Conservation (phyloP, 1,284 basidiomycete species). For the Marasmius sp. region DNA sequence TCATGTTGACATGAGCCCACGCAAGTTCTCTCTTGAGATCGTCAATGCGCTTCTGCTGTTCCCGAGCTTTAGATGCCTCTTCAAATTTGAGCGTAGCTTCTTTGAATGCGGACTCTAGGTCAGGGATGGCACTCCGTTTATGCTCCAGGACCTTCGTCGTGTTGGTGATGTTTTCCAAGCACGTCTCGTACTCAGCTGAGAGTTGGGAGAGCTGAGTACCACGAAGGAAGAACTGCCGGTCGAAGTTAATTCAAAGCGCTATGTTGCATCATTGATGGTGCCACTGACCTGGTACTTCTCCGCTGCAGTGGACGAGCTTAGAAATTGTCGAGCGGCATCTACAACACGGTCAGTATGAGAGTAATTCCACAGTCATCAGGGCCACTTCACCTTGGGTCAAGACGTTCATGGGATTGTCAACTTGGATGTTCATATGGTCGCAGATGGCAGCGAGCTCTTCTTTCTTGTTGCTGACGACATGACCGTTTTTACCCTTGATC, state of each 20-base stretch:
- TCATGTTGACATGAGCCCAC: constrained; percentile 85
- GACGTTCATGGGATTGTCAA: constrained; percentile 96
- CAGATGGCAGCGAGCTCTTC: constrained; percentile 86
- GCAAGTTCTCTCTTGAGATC: constrained; percentile 81
- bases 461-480: constrained; percentile 75
- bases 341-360: neutral
- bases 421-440: constrained; percentile 94
- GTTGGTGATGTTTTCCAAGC: constrained; percentile 69
- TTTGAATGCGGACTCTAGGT: constrained; percentile 60
- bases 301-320: constrained; percentile 79
- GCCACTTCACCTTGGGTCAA: constrained; percentile 75
- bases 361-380: neutral
- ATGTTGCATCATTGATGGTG: neutral
- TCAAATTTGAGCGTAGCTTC: constrained; percentile 66
- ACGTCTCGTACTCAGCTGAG: constrained; percentile 81
- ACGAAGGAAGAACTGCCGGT: constrained; percentile 82
- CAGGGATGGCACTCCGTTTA: constrained; percentile 74
- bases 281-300: constrained; percentile 84
- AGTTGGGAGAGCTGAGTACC: constrained; percentile 93
- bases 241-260: neutral
- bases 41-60: constrained; percentile 67
- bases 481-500: constrained; percentile 74
- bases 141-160: constrained; percentile 63
- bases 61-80: constrained; percentile 72
- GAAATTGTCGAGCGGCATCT: constrained; percentile 76